These are phyloP conservation scores for Auriscalpium microsporum DNA, from an alignment of 768 basidiomycete species.

Conservation along the genomic window DNA sequence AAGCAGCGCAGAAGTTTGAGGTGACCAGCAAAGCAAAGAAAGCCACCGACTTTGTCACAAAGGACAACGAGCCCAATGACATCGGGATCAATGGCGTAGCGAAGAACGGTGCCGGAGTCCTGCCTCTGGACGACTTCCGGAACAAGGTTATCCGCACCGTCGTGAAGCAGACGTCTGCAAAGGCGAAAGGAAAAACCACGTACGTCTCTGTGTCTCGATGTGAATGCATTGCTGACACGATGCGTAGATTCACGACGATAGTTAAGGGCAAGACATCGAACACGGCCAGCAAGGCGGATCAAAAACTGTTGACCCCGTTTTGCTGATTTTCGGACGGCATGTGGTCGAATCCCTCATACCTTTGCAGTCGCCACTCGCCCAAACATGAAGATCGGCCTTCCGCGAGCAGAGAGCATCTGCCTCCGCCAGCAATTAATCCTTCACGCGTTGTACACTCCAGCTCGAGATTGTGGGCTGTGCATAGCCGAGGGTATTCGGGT, in stretches of 20 bases:
- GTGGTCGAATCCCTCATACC: no score
- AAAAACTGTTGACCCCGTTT: neutral
- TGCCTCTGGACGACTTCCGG: neutral
- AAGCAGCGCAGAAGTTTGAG: neutral
- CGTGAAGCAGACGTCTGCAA: neutral
- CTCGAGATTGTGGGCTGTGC: no score
- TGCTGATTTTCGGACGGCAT: neutral
- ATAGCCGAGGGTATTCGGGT: no score
- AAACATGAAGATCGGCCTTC: no score
- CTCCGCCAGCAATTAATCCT: no score
- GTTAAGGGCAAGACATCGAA: neutral
- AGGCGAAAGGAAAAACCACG: neutral
- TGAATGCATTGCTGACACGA: neutral
- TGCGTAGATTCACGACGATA: neutral
- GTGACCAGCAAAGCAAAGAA: neutral
- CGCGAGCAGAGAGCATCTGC: no score
- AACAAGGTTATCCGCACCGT: neutral
- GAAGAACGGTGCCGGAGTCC: neutral
- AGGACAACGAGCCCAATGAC: constrained; percentile 1
- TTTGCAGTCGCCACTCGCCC: no score
- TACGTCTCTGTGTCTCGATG: neutral
- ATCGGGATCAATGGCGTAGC: neutral
- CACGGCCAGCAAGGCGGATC: neutral
- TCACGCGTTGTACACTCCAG: no score
- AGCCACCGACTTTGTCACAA: neutral